These are phyloP conservation scores for Pleurotus platypus DNA, from an alignment of 768 basidiomycete genomes.

Conservation along the genomic window DNA sequence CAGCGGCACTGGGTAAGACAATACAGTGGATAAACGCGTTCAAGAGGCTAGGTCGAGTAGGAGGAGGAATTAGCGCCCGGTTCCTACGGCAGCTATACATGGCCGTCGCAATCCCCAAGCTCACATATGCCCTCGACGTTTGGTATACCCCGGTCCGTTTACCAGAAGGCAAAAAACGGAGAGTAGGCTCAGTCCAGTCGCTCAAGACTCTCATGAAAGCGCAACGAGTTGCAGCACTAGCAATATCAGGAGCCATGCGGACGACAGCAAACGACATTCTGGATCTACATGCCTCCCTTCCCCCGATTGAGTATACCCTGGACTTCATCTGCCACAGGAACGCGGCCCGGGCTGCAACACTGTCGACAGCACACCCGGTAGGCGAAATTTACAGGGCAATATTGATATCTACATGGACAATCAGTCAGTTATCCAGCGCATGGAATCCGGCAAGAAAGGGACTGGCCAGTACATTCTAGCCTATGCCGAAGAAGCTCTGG, in stretches of 20 bases:
- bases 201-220: conserved; percentile 11
- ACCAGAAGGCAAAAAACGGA: background rate
- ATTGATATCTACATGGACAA: conserved; percentile 13
- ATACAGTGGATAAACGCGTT: background rate
- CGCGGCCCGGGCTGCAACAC: conserved; percentile 13
- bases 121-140: conserved; percentile 19
- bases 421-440: conserved; percentile 11
- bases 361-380: conserved; percentile 15
- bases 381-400: background rate
- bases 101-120: conserved; percentile 20
- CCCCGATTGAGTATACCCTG: conserved; percentile 10
- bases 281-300: conserved; percentile 15
- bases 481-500: background rate
- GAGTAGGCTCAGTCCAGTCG: conserved; percentile 10
- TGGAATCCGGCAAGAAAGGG: background rate
- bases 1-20: conserved; percentile 8
- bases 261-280: conserved; percentile 15
- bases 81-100: conserved; percentile 20
- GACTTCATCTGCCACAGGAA: conserved; percentile 9
- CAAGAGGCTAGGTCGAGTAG: conserved; percentile 9
- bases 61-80: conserved; percentile 12
- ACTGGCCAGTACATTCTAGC: background rate
- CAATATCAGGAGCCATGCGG: no score
- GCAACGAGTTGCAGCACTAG: conserved; percentile 15
- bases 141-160: conserved; percentile 17